Evolutionary conservation across 2,329 filamentous ascomycete species (phyloP), one percentile per base, ranked within the genome.

Genomic region (Calonectria multiphialidica): DNA sequence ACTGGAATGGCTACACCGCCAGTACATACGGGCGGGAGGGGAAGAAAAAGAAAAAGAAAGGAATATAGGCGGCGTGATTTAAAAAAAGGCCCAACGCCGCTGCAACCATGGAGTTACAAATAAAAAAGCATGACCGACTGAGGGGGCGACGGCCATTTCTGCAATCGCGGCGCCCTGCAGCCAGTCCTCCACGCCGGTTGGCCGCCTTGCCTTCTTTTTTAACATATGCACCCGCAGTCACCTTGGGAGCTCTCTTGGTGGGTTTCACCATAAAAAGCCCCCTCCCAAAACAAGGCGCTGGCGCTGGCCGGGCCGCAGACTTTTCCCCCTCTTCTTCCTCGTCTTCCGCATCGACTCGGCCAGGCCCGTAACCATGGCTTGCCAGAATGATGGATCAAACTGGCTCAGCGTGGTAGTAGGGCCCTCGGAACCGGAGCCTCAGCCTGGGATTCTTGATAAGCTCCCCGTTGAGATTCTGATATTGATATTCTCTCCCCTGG

Each of bases 331-430:
- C 10, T n/a, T 18, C 25, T 8, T 5, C 15, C 21, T 37, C 53
- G 15, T 23, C n/a, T 23, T 25, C 33, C 21, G 15, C 28, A 16
- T 23, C 25, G 8, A 6, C 45, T n/a, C 21, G 8, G n/a, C 13
- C 53, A 40, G 30, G 53, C 21, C 37, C 53, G 13, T 33, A 40
- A 16, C 35, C 35, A 59, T 59, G 53, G 35, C 53, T 59, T 6
- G 7, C n/a, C 53, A 8, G 35, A 25, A 23, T 28, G 18, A 40
- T n/a, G 40, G 21, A 25, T 25, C 53, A 59, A 21, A 59, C 53
- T 59, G 53, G 53, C 53, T 59, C 33, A 59, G 53, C n/a, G 53
- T 59, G 53, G 53, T 59, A 33, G 16, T 59, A 18, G n/a, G 53
- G 12, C 13, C 53, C 8, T 59, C 53, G 8, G 35, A 13, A 21